Percentiles rank a stretch among this genome's conserved stretches.
These are phyloP conservation scores for Thalassiosira hispida DNA, from an alignment of 352 stramenopile genomes.

Conservation along the genomic window DNA sequence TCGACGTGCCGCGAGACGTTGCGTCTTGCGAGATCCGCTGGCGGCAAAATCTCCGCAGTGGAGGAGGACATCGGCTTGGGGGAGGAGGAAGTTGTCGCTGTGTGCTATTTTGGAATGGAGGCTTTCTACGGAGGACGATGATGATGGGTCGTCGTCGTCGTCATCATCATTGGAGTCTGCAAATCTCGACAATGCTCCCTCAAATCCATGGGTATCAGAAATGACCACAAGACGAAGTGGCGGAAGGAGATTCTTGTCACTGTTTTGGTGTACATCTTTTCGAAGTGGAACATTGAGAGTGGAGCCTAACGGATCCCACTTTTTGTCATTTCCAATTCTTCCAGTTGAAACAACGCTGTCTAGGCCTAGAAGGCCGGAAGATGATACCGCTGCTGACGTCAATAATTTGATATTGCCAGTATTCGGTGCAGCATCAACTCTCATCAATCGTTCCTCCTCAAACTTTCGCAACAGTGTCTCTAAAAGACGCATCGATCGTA, in stretches of 20 bases:
- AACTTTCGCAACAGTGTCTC: constrained; percentile 29
- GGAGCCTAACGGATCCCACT: constrained; percentile 35
- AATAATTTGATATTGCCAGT: neutral
- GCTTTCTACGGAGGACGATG: neutral
- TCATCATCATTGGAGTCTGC: constrained; percentile 3
- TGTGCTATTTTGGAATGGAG: neutral
- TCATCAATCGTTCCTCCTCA: constrained; percentile 9
- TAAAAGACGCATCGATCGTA: neutral
- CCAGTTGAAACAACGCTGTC: neutral
- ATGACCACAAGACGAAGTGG: constrained; percentile 66
- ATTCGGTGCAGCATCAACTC: neutral
- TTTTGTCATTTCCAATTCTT: constrained; percentile 12
- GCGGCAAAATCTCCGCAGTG: constrained; percentile 78
- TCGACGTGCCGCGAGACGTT: constrained; percentile 33
- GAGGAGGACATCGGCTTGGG: constrained; percentile 67
- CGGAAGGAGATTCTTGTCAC: constrained; percentile 8
- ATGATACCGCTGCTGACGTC: neutral
- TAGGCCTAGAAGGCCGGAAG: constrained; percentile 12
- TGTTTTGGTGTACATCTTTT: neutral
- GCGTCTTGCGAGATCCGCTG: constrained; percentile 28
- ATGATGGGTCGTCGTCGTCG: neutral
- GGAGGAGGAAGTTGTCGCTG: constrained; percentile 47
- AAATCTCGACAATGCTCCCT: constrained; percentile 49
- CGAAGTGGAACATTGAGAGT: constrained; percentile 25
- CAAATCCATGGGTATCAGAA: constrained; percentile 77